Base-by-base conservation (phyloP, 2,329 filamentous ascomycete genomes). In the Lasiodiplodia gonubiensis region DNA sequence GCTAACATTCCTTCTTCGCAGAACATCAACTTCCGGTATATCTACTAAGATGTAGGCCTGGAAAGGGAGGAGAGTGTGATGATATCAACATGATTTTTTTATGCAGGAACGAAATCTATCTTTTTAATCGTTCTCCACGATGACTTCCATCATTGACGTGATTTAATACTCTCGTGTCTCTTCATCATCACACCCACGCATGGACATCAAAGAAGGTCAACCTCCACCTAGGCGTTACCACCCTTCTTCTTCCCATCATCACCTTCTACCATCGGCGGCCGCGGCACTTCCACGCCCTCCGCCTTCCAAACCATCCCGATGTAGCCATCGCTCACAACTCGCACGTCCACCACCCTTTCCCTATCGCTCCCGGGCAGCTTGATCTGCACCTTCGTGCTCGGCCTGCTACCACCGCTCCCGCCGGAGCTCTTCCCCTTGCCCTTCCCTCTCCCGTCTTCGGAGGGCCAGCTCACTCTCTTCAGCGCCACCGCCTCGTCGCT, bases 241-340 rank as follows among this genome's bases (percentile, higher is more conserved):
- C 27, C 42, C 60, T 69, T 69, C 63, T 73, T 70, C 49, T 60
- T 66, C 30, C 70, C 69, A 30, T 69, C 70, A 57, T 76, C 72
- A 2, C 69, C 72, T 39, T 65, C 75, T 18, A 67, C 66, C 57
- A 65, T 66, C 51, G 78, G 75, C 10, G 76, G 78, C 61, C 76
- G 71, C 7, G 84, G 83, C 3, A 89, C 79, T 59, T 86, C 84
- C 8, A 89, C 79, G 3, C 80, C 82, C 21, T 80, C 77, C 5
- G 88, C 70, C 37, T 71, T 78, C 88, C 88, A 90, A 71, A 84
- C 81, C 84, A 98, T 88, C 0, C 91, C 92, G 39, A 93, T 82
- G 79, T 98, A 98, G 18, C 89, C 89, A 83, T 98, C 95, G 78
- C 94, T 98, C 21, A 95, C 83, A 2, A 97, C 88, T 69, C 86